phyloP scores from a whole-genome alignment of 495 filamentous ascomycete species.

The Jackrogersella multiformis region DNA sequence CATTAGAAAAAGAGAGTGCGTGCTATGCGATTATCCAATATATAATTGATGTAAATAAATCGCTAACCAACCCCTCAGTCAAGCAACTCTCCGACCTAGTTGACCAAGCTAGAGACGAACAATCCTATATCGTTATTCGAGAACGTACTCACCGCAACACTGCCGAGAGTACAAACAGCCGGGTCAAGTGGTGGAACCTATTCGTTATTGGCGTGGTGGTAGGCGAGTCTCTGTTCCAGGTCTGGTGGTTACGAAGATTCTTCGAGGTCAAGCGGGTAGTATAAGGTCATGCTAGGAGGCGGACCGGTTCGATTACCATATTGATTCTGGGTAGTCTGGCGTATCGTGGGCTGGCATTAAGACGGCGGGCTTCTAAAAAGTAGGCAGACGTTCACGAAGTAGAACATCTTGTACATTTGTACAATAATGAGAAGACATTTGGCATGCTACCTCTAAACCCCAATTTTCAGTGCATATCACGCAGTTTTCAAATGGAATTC shows the following conservation, averaged over 20 bases:
- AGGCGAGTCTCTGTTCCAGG: conserved; percentile 95
- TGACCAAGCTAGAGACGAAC: conserved; percentile 94
- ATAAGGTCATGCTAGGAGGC: conserved; percentile 20
- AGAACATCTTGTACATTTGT: conserved; percentile 28
- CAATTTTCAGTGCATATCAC: not conserved
- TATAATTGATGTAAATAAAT: not conserved
- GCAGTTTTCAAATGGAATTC: not conserved
- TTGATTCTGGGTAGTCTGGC: conserved; percentile 41
- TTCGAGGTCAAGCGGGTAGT: conserved; percentile 79
- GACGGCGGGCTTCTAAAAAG: conserved; percentile 22
- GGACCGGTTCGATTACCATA: conserved; percentile 17
- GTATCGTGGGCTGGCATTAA: conserved; percentile 37
- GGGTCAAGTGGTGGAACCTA: conserved; percentile 99
- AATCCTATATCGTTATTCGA: conserved; percentile 94
- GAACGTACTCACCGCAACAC: conserved; percentile 98
- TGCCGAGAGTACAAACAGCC: conserved; percentile 94
- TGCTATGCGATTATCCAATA: not conserved
- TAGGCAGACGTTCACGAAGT: conserved; percentile 15
- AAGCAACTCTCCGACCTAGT: conserved; percentile 85
- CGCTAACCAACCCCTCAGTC: conserved; percentile 62
- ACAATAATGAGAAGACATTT: conserved; percentile 30
- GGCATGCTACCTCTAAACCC: conserved; percentile 3
- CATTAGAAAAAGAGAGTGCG: conserved; percentile 86
- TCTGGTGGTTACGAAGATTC: conserved; percentile 99
- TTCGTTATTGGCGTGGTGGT: conserved; percentile 92